Conservation (phyloP, 208 protist genomes). For the Phytomonas serpens region DNA sequence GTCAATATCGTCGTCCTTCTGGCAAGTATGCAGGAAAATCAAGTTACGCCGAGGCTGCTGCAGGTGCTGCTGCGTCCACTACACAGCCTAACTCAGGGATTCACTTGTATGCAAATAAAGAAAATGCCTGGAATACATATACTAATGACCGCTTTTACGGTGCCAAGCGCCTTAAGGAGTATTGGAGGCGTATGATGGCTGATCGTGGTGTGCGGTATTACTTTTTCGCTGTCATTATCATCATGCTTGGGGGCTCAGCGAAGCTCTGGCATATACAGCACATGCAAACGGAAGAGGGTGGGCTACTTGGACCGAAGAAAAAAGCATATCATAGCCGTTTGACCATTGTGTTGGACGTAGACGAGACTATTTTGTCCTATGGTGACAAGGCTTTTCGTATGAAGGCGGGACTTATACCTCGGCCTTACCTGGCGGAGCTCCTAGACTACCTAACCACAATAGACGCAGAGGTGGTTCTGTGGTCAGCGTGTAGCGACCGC, state of each 20-base stretch:
- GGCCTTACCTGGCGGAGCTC: constrained; percentile 79
- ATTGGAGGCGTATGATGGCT: constrained; percentile 51
- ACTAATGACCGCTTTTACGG: constrained; percentile 79
- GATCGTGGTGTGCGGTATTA: constrained; percentile 78
- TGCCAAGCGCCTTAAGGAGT: constrained; percentile 70
- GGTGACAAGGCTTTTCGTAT: constrained; percentile 87
- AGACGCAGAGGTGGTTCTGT: constrained; percentile 86
- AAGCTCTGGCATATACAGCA: constrained; percentile 64
- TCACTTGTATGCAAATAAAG: constrained; percentile 87
- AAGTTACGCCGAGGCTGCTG: neutral
- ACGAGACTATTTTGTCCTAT: constrained; percentile 87
- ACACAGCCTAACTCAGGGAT: constrained; percentile 18
- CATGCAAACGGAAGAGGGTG: constrained; percentile 23
- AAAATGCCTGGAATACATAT: constrained; percentile 76
- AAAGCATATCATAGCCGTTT: constrained; percentile 73
- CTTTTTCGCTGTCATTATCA: constrained; percentile 52
- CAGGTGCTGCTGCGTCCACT: constrained; percentile 3
- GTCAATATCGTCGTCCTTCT: neutral
- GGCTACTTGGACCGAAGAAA: constrained; percentile 75
- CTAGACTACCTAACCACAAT: constrained; percentile 81
- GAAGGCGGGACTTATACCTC: constrained; percentile 67
- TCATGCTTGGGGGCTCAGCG: constrained; percentile 30
- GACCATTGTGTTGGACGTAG: constrained; percentile 82
- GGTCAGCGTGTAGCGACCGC: constrained; percentile 75
- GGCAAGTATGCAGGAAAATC: neutral